Evolutionary conservation across 2,329 filamentous ascomycete species (phyloP).

Genomic region (Hyphodiscus sp.): DNA sequence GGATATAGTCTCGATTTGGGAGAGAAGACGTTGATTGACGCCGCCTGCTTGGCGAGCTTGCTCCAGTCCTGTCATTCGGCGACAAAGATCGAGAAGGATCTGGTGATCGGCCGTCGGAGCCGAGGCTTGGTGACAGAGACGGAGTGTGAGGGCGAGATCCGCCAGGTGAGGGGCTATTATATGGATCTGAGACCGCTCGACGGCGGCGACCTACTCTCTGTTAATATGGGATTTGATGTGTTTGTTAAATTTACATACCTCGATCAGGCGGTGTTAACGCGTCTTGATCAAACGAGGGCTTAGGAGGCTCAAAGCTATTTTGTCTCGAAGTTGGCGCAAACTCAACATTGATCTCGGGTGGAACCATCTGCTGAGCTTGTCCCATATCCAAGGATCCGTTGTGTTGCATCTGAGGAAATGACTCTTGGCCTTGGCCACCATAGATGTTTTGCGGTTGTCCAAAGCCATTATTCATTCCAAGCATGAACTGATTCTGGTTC

Average conservation of each 20-base stretch:
- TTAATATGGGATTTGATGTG: conserved; percentile 10
- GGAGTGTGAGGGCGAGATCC: conserved; percentile 45
- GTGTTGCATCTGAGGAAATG: conserved; percentile 39
- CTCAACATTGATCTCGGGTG: conserved; percentile 93
- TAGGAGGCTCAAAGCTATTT: conserved; percentile 59
- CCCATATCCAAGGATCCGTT: conserved; percentile 53
- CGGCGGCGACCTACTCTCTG: conserved; percentile 28
- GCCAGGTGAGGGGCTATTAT: conserved; percentile 20
- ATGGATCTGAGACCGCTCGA: conserved; percentile 31
- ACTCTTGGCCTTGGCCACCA: conserved; percentile 39
- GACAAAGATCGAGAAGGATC: conserved; percentile 49
- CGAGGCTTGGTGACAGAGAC: conserved; percentile 49
- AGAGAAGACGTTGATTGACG: conserved; percentile 56
- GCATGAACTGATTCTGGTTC: conserved; percentile 36
- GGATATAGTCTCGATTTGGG: conserved; percentile 67
- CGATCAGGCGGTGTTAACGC: conserved; percentile 76
- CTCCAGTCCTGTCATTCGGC: conserved; percentile 48
- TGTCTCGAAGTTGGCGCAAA: conserved; percentile 71
- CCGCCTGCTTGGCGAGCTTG: conserved; percentile 38
- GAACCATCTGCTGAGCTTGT: conserved; percentile 69
- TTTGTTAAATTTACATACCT: conserved; percentile 38
- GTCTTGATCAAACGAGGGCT: conserved; percentile 60
- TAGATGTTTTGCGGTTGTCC: conserved; percentile 44
- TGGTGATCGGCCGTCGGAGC: conserved; percentile 42
- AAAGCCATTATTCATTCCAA: conserved; percentile 43